Evolutionary conservation across 176 grass and related monocot species (phyloP).

Genomic region (Chloris gayana): DNA sequence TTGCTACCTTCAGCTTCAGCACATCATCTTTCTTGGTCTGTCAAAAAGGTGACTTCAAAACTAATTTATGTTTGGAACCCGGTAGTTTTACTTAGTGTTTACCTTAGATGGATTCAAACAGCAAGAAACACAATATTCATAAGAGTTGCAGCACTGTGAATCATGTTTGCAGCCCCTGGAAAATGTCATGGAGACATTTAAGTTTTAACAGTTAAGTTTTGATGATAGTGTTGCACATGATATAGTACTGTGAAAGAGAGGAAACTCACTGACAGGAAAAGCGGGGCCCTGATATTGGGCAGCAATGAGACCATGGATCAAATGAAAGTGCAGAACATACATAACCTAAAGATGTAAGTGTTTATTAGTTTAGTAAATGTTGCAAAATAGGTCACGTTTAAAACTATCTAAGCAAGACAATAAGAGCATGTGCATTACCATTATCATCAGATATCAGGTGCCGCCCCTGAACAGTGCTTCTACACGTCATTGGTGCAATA

Average conservation of each 20-base stretch:
- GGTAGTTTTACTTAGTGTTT: slow-evolving; percentile 30
- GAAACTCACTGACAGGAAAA: slow-evolving; percentile 96
- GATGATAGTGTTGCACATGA: background rate
- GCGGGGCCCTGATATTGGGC: slow-evolving; percentile 54
- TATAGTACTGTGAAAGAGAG: slow-evolving; percentile 18
- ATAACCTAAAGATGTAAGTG: slow-evolving; percentile 64
- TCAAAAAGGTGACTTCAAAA: slow-evolving; percentile 28
- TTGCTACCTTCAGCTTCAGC: slow-evolving; percentile 76
- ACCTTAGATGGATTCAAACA: slow-evolving; percentile 88
- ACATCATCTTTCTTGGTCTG: slow-evolving; percentile 69
- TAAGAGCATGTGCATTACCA: slow-evolving; percentile 44
- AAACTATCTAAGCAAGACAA: slow-evolving; percentile 9
- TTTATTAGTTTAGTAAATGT: background rate
- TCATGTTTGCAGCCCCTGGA: slow-evolving; percentile 81
- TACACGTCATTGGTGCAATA: slow-evolving; percentile 52
- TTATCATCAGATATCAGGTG: slow-evolving; percentile 91
- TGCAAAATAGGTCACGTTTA: background rate
- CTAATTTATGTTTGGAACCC: slow-evolving; percentile 16
- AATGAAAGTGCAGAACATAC: slow-evolving; percentile 79
- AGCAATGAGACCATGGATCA: slow-evolving; percentile 70
- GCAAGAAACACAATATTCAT: slow-evolving; percentile 98
- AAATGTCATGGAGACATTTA: slow-evolving; percentile 20
- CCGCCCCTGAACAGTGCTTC: slow-evolving; percentile 80
- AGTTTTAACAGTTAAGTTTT: slow-evolving; percentile 23
- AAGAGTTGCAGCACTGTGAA: slow-evolving; percentile 81